A percentile compares a stretch with the other conserved stretches of the same genome.
These are phyloP conservation scores for Pestalotiopsis sp. DNA, from an alignment of 2,329 filamentous ascomycete genomes.

Conservation along the genomic window DNA sequence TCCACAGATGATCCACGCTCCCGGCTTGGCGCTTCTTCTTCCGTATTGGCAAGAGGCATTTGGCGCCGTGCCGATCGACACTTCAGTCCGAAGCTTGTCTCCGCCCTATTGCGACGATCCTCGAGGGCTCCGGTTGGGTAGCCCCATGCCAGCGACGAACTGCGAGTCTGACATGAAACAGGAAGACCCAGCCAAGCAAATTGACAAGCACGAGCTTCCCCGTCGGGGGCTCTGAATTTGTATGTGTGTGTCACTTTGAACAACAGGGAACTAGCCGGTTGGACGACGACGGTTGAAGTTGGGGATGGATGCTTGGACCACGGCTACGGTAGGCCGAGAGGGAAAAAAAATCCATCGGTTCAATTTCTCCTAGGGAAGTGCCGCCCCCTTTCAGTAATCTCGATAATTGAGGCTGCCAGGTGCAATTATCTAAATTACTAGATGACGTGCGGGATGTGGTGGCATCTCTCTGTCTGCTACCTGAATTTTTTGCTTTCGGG, in stretches of 20 bases:
- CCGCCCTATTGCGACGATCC: background rate
- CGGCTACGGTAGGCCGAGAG: background rate
- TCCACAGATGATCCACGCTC: slow-evolving; percentile 1
- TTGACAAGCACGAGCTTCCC: background rate
- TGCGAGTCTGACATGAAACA: background rate
- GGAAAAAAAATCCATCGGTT: background rate
- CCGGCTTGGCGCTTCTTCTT: slow-evolving; percentile 3
- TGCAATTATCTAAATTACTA: background rate
- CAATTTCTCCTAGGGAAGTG: background rate
- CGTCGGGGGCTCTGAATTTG: background rate
- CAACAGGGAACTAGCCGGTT: background rate
- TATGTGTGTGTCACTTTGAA: background rate
- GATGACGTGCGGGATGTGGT: background rate
- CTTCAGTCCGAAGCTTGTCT: background rate
- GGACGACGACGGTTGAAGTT: background rate
- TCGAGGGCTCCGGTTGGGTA: background rate
- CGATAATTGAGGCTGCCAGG: background rate
- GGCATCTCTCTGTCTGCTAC: background rate
- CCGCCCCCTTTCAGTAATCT: background rate
- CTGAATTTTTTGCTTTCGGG: background rate
- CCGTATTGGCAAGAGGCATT: background rate
- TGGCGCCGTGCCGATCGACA: background rate
- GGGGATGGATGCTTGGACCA: background rate
- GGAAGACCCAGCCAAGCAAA: background rate
- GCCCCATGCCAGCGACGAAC: background rate